Evolutionary conservation across 2,329 filamentous ascomycete genomes (phyloP).

Genomic region (Pyrenochaeta sp.): DNA sequence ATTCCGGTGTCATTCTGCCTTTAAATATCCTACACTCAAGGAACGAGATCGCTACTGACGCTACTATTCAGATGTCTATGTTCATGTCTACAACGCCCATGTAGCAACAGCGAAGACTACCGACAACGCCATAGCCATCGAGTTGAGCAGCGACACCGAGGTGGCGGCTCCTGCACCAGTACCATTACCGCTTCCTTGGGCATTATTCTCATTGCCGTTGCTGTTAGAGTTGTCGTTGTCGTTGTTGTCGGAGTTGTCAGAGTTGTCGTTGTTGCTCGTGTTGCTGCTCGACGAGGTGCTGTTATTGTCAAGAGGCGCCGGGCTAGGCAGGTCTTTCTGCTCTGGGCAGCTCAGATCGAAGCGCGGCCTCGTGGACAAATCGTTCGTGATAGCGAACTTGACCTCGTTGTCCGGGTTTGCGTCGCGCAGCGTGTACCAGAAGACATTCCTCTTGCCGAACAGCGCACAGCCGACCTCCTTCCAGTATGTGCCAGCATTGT

Average conservation of each 20-base stretch:
- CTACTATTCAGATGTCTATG: not conserved
- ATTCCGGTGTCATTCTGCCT: conserved; percentile 3
- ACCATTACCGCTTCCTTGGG: conserved; percentile 2
- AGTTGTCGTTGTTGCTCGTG: conserved; percentile 10
- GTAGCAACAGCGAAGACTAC: conserved; percentile 36
- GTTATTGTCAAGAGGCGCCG: conserved; percentile 26
- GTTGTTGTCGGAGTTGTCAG: not conserved
- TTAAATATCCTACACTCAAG: conserved; percentile 4
- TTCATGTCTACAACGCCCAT: conserved; percentile 30
- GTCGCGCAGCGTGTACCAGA: conserved; percentile 48
- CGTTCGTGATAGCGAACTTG: conserved; percentile 66
- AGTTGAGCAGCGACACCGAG: conserved; percentile 30
- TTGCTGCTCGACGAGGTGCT: conserved; percentile 19
- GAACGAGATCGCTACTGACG: conserved; percentile 1
- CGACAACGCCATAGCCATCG: conserved; percentile 35
- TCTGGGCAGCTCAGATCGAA: conserved; percentile 63
- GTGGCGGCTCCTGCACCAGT: conserved; percentile 18
- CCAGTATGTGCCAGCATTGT: conserved; percentile 46
- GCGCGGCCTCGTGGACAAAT: conserved; percentile 61
- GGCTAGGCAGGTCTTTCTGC: conserved; percentile 20
- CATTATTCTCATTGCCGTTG: not conserved
- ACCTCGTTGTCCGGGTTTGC: conserved; percentile 65
- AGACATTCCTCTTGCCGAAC: conserved; percentile 45
- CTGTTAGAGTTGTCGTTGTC: conserved; percentile 1
- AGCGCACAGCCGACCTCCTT: conserved; percentile 44